Conservation (phyloP, 176 grass and related monocot genomes). For the Thalia dealbata region DNA sequence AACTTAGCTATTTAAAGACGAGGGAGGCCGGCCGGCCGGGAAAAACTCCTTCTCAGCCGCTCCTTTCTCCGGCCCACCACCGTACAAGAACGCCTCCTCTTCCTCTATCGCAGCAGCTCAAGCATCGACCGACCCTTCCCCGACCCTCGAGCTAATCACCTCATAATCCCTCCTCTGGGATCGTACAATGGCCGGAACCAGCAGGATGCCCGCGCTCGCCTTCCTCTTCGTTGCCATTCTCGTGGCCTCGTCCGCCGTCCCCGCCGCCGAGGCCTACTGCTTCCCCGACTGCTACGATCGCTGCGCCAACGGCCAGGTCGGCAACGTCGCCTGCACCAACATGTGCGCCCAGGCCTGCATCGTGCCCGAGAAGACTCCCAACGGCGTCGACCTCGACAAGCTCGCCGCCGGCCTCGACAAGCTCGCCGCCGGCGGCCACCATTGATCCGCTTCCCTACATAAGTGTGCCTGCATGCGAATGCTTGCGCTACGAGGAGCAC, state of each 20-base stretch:
- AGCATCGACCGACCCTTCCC: neutral
- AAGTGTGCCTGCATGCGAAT: no score
- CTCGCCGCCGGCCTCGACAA: neutral
- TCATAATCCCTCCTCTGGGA: no score
- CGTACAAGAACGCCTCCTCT: neutral
- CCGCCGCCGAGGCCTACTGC: neutral
- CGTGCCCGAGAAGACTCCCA: neutral
- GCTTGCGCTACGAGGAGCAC: no score
- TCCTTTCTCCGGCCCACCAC: neutral
- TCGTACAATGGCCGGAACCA: neutral
- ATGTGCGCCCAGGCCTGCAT: neutral
- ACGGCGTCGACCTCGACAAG: neutral
- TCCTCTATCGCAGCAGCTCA: neutral
- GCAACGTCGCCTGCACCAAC: neutral
- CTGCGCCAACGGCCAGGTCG: neutral
- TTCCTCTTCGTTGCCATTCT: constrained; percentile 2
- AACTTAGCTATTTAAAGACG: no score
- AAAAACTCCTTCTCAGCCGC: neutral
- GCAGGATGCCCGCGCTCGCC: neutral
- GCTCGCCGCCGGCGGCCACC: no score
- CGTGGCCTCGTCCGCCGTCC: neutral
- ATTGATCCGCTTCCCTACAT: no score
- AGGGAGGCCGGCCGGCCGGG: no score
- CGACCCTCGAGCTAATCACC: neutral
- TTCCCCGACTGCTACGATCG: neutral